Evolutionary conservation across 495 filamentous ascomycete genomes (phyloP).

Genomic region (Xylaria palmicola): DNA sequence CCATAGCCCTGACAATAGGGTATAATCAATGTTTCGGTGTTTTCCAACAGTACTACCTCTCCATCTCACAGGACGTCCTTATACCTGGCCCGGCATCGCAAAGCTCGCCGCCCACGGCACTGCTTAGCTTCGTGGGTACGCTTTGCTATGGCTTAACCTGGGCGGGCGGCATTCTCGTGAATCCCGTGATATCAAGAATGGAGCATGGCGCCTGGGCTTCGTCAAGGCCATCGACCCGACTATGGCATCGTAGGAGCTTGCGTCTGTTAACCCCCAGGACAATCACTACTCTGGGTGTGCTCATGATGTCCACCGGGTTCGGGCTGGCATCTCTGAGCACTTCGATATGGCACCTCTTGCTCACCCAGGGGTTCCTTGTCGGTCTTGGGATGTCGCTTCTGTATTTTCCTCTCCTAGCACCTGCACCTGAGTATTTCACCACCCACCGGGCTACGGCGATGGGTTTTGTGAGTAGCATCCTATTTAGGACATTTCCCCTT

Average conservation of each 20-base stretch:
- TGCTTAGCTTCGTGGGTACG: constrained; percentile 52
- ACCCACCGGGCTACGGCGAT: constrained; percentile 48
- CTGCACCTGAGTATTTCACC: constrained; percentile 51
- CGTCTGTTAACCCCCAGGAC: constrained; percentile 24
- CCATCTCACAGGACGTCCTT: constrained; percentile 38
- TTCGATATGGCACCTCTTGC: constrained; percentile 46
- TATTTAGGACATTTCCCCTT: not conserved
- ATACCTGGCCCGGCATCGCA: constrained; percentile 27
- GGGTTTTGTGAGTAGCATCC: constrained; percentile 39
- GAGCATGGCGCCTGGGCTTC: constrained; percentile 29
- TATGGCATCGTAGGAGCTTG: constrained; percentile 25
- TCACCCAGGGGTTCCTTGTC: constrained; percentile 49
- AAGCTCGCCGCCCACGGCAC: constrained; percentile 34
- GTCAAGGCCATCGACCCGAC: constrained; percentile 18
- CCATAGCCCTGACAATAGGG: constrained; percentile 49
- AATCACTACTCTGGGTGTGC: constrained; percentile 36
- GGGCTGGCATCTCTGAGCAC: constrained; percentile 35
- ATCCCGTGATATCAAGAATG: constrained; percentile 46
- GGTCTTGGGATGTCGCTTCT: constrained; percentile 50
- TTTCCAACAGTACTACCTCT: constrained; percentile 51
- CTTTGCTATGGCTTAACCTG: constrained; percentile 50
- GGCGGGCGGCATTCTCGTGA: constrained; percentile 49
- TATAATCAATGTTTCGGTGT: constrained; percentile 50
- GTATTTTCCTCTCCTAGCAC: constrained; percentile 48
- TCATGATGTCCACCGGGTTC: constrained; percentile 38